phyloP scores from a whole-genome alignment of 768 basidiomycete species.

The Tricholoma flavovirens region DNA sequence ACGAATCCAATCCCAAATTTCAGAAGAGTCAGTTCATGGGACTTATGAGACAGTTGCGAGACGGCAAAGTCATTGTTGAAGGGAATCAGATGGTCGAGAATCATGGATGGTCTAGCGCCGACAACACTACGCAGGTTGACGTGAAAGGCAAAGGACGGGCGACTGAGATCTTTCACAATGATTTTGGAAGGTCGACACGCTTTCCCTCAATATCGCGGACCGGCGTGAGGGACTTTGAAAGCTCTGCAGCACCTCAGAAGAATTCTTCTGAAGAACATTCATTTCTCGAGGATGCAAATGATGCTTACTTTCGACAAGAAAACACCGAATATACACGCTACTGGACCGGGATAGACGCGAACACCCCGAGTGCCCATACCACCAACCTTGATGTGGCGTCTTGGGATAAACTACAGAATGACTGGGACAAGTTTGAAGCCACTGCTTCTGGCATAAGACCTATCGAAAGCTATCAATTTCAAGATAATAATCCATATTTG shows the following conservation, averaged over 20 bases:
- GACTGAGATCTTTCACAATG: constrained; percentile 17
- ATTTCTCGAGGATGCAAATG: constrained; percentile 41
- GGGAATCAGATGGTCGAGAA: constrained; percentile 72
- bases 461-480: constrained; percentile 62
- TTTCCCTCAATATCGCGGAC: background rate
- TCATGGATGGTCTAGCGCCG: constrained; percentile 24
- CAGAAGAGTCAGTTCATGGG: constrained; percentile 78
- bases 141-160: constrained; percentile 70
- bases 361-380: constrained; percentile 9
- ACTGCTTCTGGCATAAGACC: constrained; percentile 58
- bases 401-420: constrained; percentile 67
- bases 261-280: background rate
- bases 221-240: background rate
- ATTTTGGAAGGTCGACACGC: background rate
- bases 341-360: constrained; percentile 43
- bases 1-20: constrained; percentile 81
- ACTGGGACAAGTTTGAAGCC: constrained; percentile 82
- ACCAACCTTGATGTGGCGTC: constrained; percentile 24
- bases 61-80: constrained; percentile 71
- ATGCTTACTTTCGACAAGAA: constrained; percentile 67
- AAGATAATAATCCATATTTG: constrained; percentile 73
- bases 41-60: constrained; percentile 81
- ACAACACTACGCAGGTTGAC: constrained; percentile 23
- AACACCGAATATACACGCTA: constrained; percentile 61
- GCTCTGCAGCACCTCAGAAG: background rate